These are phyloP conservation scores for Spathaspora boniae DNA, from an alignment of 805 yeast genomes.

Conservation along the genomic window DNA sequence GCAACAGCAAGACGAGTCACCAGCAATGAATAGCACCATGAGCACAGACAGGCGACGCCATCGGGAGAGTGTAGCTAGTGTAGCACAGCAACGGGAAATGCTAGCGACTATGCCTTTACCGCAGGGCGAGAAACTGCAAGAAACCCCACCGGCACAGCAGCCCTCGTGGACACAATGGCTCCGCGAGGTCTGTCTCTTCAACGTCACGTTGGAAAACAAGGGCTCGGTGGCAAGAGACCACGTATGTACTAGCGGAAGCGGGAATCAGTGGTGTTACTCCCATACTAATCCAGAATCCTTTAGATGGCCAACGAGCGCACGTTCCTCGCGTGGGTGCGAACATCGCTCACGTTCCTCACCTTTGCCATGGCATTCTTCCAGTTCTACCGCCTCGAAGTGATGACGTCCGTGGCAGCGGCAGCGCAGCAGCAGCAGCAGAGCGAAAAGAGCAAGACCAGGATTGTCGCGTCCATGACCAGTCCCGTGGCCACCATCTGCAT, in stretches of 20 bases:
- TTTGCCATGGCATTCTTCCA: conserved; percentile 23
- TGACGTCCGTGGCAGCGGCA: background rate
- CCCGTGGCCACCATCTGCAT: conserved; percentile 17
- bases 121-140: too few species aligned
- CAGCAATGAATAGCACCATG: too few species aligned
- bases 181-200: too few species aligned
- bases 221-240: conserved; percentile 40
- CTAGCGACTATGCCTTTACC: too few species aligned
- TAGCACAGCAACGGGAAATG: too few species aligned
- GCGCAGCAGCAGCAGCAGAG: background rate
- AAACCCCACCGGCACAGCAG: too few species aligned
- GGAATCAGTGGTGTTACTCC: background rate
- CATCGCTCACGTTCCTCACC: conserved; percentile 20
- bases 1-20: too few species aligned
- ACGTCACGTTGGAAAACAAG: conserved; percentile 20
- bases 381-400: conserved; percentile 18
- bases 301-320: conserved; percentile 35
- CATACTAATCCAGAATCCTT: conserved; percentile 14
- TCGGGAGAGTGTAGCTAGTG: too few species aligned
- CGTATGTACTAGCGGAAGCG: conserved; percentile 17
- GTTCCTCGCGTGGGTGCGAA: conserved; percentile 27
- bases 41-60: too few species aligned
- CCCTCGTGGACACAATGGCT: too few species aligned
- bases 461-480: conserved; percentile 5
- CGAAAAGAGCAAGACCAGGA: background rate